These are phyloP conservation scores for Paramyrothecium sp. DNA, from an alignment of 2,329 filamentous ascomycete species.

Conservation along the genomic window DNA sequence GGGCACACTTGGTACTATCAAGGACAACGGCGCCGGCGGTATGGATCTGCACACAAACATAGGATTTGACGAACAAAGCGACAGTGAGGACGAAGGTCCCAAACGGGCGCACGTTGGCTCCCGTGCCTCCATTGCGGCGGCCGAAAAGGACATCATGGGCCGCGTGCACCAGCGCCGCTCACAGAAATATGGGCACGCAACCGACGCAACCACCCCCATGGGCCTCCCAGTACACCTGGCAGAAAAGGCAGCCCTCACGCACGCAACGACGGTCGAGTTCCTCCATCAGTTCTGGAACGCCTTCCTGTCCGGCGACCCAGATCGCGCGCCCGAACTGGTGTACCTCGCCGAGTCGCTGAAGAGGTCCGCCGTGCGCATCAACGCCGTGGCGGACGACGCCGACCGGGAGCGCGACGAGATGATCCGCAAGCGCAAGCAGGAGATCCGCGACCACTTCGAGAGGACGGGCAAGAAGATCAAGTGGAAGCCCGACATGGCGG, in stretches of 20 bases:
- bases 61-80: conserved; percentile 68
- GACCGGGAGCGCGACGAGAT: conserved; percentile 70
- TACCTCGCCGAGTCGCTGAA: conserved; percentile 80
- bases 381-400: conserved; percentile 76
- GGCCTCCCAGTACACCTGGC: conserved; percentile 52
- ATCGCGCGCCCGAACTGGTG: conserved; percentile 75
- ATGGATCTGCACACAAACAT: conserved; percentile 63
- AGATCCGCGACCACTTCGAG: conserved; percentile 69
- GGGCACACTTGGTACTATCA: conserved; percentile 56
- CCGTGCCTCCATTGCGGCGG: conserved; percentile 60
- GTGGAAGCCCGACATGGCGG: conserved; percentile 65
- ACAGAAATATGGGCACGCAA: conserved; percentile 52
- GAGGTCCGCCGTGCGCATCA: conserved; percentile 74
- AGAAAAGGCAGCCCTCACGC: conserved; percentile 65
- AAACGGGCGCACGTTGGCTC: conserved; percentile 65
- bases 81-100: conserved; percentile 61
- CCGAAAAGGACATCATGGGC: conserved; percentile 64
- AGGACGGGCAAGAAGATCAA: conserved; percentile 72
- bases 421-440: conserved; percentile 64
- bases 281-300: conserved; percentile 96
- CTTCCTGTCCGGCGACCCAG: conserved; percentile 83
- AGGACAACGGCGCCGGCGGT: conserved; percentile 46
- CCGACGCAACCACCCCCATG: conserved; percentile 52
- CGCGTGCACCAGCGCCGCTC: conserved; percentile 62
- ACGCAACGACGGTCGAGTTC: conserved; percentile 93